Evolutionary conservation across 2,329 filamentous ascomycete species (phyloP).

Genomic region (Hymenoscyphus salicellus): DNA sequence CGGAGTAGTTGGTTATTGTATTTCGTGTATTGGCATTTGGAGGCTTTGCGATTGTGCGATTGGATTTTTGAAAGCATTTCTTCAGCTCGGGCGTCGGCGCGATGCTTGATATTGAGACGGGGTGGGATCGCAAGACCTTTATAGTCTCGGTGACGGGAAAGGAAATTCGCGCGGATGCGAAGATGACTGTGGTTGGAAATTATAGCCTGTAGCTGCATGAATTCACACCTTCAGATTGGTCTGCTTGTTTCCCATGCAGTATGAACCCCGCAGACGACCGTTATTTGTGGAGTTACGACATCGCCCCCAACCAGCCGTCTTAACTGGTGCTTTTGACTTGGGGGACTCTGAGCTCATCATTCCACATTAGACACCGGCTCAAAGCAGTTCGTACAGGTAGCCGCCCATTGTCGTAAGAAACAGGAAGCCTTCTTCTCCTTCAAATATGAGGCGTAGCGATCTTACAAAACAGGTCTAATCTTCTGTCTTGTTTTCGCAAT

Average conservation of each 20-base stretch:
- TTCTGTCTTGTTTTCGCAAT: neutral
- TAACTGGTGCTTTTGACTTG: neutral
- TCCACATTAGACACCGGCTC: neutral
- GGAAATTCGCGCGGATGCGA: slow-evolving; percentile 6
- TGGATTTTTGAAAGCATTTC: slow-evolving; percentile 1
- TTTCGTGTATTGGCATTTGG: slow-evolving; percentile 1
- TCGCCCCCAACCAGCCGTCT: neutral
- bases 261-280: slow-evolving; percentile 1
- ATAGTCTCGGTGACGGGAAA: slow-evolving; percentile 12
- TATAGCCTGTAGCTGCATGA: slow-evolving; percentile 16
- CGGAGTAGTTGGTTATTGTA: neutral
- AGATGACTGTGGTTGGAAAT: slow-evolving; percentile 9
- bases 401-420: neutral
- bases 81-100: slow-evolving; percentile 7
- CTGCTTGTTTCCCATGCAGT: slow-evolving; percentile 5
- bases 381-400: neutral
- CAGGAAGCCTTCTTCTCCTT: neutral
- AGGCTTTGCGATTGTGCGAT: neutral
- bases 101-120: slow-evolving; percentile 8
- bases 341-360: neutral
- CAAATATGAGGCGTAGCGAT: neutral
- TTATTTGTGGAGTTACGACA: neutral
- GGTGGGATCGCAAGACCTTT: neutral
- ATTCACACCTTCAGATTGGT: slow-evolving; percentile 10
- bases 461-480: neutral